These are phyloP conservation scores for Moesziomyces aphidis DNA, from an alignment of 1,284 basidiomycete genomes.

Conservation along the genomic window DNA sequence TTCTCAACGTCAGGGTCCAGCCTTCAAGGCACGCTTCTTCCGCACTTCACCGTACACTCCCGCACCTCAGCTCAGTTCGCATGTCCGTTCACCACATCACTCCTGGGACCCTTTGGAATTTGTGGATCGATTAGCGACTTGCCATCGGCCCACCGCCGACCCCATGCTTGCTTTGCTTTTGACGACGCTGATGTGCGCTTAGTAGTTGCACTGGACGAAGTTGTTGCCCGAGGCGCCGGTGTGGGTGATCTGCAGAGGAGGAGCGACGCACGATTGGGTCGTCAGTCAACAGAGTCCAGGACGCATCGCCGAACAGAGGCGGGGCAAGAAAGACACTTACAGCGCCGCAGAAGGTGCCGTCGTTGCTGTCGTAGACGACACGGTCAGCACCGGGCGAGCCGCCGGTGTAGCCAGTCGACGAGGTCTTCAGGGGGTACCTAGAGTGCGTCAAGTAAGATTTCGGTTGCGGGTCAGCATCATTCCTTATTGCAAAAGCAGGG, in stretches of 20 bases:
- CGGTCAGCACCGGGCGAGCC: constrained; percentile 58
- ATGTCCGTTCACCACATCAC: no score
- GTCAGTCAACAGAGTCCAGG: no score
- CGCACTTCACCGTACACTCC: neutral
- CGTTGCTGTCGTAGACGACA: constrained; percentile 42
- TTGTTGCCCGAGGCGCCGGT: constrained; percentile 54
- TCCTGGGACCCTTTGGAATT: neutral
- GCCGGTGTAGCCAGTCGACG: constrained; percentile 35
- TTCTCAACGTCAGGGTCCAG: constrained; percentile 4
- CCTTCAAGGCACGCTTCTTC: neutral
- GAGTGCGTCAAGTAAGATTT: neutral
- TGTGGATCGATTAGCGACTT: no score
- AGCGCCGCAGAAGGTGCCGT: constrained; percentile 49
- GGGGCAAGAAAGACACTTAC: constrained; percentile 9
- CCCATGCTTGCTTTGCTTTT: constrained; percentile 4
- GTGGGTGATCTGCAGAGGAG: constrained; percentile 43
- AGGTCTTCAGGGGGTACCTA: constrained; percentile 19
- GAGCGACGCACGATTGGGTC: neutral
- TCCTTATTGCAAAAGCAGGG: no score
- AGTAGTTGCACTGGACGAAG: constrained; percentile 54
- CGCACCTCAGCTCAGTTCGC: no score
- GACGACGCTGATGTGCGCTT: neutral
- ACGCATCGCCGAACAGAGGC: no score
- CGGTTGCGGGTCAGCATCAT: neutral
- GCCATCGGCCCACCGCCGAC: no score